Evolutionary conservation across 164 flowering plant genomes (phyloP).

Genomic region (Hamamelis virginiana): DNA sequence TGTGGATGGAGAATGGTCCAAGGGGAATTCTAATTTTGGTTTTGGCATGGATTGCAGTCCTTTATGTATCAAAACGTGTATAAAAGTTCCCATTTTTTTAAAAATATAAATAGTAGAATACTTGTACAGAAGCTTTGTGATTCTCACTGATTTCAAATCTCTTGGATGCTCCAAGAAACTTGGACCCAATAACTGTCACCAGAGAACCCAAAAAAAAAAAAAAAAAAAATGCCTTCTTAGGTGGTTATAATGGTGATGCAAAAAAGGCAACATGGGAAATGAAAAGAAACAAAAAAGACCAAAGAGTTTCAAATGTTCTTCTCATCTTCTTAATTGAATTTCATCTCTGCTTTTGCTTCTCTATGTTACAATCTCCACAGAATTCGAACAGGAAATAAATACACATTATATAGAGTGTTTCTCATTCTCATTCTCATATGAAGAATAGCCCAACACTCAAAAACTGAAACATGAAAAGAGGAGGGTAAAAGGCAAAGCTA

Average conservation of each 20-base stretch:
- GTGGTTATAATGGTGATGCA: not conserved
- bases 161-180: too few species aligned
- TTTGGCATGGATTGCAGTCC: too few species aligned
- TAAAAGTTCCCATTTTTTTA: too few species aligned
- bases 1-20: too few species aligned
- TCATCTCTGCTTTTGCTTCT: conserved; percentile 17
- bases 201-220: too few species aligned
- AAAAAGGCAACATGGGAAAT: not conserved
- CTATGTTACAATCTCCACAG: conserved; percentile 32
- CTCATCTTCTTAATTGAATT: not conserved
- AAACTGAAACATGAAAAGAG: conserved; percentile 7
- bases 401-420: conserved; percentile 15
- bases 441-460: conserved; percentile 13
- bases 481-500: conserved; percentile 6
- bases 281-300: not conserved
- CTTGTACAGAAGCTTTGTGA: too few species aligned
- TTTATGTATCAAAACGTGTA: too few species aligned
- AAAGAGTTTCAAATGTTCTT: not conserved
- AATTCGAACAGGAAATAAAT: conserved; percentile 20
- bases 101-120: too few species aligned
- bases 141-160: too few species aligned
- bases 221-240: not conserved
- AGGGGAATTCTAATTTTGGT: too few species aligned
- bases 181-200: too few species aligned
- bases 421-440: not conserved